Conservation (phyloP, 1,284 basidiomycete species). For the Melampsora larici-populina region DNA sequence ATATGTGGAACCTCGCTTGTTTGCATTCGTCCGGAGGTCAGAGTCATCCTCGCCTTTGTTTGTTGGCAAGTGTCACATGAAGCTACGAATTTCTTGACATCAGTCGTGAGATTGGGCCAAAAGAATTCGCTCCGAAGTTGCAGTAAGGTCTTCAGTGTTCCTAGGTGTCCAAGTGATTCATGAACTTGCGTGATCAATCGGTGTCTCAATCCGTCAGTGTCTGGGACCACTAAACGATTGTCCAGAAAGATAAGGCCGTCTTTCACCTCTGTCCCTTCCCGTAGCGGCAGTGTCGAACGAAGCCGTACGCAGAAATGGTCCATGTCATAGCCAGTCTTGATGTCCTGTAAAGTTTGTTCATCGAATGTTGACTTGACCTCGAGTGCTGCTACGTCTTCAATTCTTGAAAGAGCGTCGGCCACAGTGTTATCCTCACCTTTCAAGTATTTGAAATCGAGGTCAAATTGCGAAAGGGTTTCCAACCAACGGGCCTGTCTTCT, state of each 20-base stretch:
- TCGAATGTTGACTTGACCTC: neutral
- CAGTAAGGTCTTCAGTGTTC: neutral
- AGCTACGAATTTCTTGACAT: neutral
- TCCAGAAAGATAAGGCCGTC: slow-evolving; percentile 10
- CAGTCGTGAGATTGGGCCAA: neutral
- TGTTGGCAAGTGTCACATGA: neutral
- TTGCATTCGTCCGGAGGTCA: neutral
- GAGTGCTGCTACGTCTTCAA: too few relatives aligned
- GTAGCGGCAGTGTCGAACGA: neutral
- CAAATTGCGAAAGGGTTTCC: neutral
- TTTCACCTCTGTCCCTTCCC: neutral
- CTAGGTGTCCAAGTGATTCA: neutral
- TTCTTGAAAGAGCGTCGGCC: slow-evolving; percentile 1
- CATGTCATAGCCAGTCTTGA: neutral
- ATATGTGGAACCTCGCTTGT: neutral
- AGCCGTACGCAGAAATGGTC: slow-evolving; percentile 1
- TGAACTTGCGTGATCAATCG: neutral
- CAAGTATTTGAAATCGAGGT: slow-evolving; percentile 3
- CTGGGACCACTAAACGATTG: neutral
- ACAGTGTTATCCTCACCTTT: neutral
- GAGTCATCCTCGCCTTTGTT: neutral
- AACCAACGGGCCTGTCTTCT: too few relatives aligned
- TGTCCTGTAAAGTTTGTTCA: neutral
- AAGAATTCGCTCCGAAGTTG: slow-evolving; percentile 4
- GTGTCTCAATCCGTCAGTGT: neutral